These are phyloP conservation scores for Trametes coccinea DNA, from an alignment of 768 basidiomycete species.

Conservation along the genomic window DNA sequence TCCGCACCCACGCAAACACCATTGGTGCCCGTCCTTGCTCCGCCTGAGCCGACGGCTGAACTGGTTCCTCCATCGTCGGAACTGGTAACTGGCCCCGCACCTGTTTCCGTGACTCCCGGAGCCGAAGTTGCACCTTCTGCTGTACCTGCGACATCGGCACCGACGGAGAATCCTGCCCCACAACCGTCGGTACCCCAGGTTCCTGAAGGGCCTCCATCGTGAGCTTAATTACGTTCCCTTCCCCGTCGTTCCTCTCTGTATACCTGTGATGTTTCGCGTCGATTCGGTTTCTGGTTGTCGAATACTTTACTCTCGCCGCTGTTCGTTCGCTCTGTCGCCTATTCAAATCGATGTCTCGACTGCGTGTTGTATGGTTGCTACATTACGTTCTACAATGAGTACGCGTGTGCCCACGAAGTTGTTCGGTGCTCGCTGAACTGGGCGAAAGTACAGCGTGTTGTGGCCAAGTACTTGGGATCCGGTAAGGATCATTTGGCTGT, in stretches of 20 bases:
- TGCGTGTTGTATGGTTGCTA: slow-evolving; percentile 18
- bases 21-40: neutral
- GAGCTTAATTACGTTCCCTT: neutral
- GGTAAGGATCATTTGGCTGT: too few relatives aligned
- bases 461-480: neutral
- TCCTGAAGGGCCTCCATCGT: neutral
- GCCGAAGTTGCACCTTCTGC: too few relatives aligned
- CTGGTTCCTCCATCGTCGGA: too few relatives aligned
- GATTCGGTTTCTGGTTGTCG: neutral
- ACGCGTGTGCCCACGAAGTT: too few relatives aligned
- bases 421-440: too few relatives aligned
- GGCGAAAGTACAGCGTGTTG: too few relatives aligned
- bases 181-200: neutral
- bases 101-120: too few relatives aligned
- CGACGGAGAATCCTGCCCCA: neutral
- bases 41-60: neutral
- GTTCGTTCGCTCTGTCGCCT: neutral
- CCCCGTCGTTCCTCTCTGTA: neutral
- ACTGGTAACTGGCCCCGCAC: too few relatives aligned
- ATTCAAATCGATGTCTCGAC: neutral
- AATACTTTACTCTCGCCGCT: neutral
- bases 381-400: neutral
- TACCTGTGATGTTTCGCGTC: neutral
- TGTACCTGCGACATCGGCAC: too few relatives aligned
- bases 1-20: neutral